Percentiles rank a stretch among this genome's conserved stretches.
Conservation (phyloP, 257 asterid genomes). For the Penstemon davidsonii region DNA sequence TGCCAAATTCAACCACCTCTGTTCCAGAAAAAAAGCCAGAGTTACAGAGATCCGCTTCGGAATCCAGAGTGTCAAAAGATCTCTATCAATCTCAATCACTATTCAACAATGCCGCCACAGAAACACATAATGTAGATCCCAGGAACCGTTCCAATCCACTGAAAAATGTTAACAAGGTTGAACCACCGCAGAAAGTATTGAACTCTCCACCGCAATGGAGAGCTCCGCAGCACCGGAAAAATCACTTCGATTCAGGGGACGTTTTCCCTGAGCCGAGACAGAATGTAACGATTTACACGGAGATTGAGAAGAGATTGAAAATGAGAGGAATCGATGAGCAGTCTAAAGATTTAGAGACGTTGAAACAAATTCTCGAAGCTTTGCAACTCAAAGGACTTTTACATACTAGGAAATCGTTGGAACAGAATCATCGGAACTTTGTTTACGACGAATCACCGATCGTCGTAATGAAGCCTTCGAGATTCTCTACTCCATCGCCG, state of each 20-base stretch:
- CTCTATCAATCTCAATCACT: conserved; percentile 52
- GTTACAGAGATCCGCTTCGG: conserved; percentile 91
- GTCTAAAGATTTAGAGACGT: conserved; percentile 73
- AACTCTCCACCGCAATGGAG: conserved; percentile 49
- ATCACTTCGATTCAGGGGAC: conserved; percentile 73
- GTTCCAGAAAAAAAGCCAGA: conserved; percentile 54
- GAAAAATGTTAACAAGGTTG: conserved; percentile 31
- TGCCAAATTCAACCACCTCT: conserved; percentile 47
- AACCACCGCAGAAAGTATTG: conserved; percentile 33
- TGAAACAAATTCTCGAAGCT: conserved; percentile 91
- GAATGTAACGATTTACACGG: conserved; percentile 49
- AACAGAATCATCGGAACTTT: conserved; percentile 48
- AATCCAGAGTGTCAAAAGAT: conserved; percentile 77
- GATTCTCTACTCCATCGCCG: conserved; percentile 38
- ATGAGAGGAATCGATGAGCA: conserved; percentile 80
- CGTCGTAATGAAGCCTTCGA: conserved; percentile 58
- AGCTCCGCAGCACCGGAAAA: conserved; percentile 56
- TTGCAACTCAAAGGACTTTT: conserved; percentile 90
- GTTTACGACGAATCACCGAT: conserved; percentile 68
- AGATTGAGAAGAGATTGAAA: conserved; percentile 64
- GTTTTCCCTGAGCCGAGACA: conserved; percentile 79
- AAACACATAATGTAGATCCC: conserved; percentile 35
- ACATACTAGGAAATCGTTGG: conserved; percentile 53
- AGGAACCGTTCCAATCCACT: conserved; percentile 23
- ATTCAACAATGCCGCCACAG: conserved; percentile 29